Evolutionary conservation across 1,139 yeast genomes (phyloP).

Genomic region (Magnusiomyces fungicola): DNA sequence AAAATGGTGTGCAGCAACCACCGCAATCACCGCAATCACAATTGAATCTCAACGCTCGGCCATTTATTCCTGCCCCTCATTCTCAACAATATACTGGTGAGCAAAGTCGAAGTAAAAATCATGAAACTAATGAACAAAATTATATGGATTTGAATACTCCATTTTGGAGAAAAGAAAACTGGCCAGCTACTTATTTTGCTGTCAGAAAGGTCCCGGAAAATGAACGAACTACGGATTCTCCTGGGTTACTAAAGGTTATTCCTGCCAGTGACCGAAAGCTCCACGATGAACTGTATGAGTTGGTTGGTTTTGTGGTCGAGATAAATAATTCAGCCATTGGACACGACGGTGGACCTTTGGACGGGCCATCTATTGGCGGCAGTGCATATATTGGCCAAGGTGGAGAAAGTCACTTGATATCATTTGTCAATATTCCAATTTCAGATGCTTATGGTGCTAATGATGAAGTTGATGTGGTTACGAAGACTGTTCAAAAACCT

Average conservation of each 20-base stretch:
- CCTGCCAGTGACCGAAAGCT: slow-evolving; percentile 12
- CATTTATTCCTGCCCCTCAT: background rate
- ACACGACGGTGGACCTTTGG: slow-evolving; percentile 20
- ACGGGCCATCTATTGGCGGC: background rate
- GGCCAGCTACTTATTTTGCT: slow-evolving; percentile 23
- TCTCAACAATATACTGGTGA: background rate
- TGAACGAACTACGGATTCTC: no score
- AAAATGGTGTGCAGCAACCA: background rate
- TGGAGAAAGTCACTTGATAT: slow-evolving; percentile 3
- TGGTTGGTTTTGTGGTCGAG: slow-evolving; percentile 36
- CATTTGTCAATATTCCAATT: slow-evolving; percentile 20
- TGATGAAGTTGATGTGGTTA: slow-evolving; percentile 15
- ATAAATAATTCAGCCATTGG: slow-evolving; percentile 25
- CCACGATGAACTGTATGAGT: slow-evolving; percentile 23
- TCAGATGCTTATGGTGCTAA: slow-evolving; percentile 14
- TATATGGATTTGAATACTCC: no score
- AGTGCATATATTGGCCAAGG: background rate
- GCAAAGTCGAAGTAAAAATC: no score
- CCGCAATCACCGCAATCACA: background rate
- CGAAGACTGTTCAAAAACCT: slow-evolving; percentile 15
- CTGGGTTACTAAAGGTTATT: slow-evolving; percentile 11
- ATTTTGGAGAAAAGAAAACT: slow-evolving; percentile 18
- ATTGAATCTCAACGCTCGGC: background rate
- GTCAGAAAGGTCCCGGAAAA: slow-evolving; percentile 13
- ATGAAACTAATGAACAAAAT: no score